A percentile compares a stretch with the other conserved stretches of the same genome.
Conservation (phyloP, 2,329 filamentous ascomycete species). For the Amesomyces nigricolor region DNA sequence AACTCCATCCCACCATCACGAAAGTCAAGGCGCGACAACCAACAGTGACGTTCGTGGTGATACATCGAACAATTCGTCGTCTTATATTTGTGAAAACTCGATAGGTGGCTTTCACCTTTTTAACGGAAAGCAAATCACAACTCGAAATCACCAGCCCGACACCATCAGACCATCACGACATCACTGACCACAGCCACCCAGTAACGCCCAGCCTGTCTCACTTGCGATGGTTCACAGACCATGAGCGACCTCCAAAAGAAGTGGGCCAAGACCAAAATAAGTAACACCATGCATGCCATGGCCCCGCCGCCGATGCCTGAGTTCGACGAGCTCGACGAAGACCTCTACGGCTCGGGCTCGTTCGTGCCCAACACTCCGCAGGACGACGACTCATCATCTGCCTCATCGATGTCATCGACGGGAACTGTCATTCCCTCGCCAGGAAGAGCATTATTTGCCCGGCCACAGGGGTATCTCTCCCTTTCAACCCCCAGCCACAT, state of each 20-base stretch:
- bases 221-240: background rate
- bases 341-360: constrained; percentile 24
- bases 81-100: too few relatives aligned
- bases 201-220: background rate
- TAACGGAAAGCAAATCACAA: background rate
- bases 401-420: constrained; percentile 86
- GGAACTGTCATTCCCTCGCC: constrained; percentile 83
- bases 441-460: constrained; percentile 66
- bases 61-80: background rate
- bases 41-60: background rate
- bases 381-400: constrained; percentile 66
- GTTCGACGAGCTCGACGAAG: constrained; percentile 31
- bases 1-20: constrained; percentile 5
- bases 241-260: constrained; percentile 34
- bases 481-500: constrained; percentile 5
- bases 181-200: background rate
- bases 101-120: background rate
- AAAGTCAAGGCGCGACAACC: background rate
- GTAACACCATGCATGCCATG: constrained; percentile 16
- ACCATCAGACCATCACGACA: background rate
- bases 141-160: background rate
- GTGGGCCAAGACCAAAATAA: constrained; percentile 30
- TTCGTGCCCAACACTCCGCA: constrained; percentile 35
- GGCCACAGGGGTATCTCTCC: constrained; percentile 55
- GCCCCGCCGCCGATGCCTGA: constrained; percentile 15